Evolutionary conservation across 2,329 filamentous ascomycete genomes (phyloP).

Genomic region (Pseudohalonectria lignicola): DNA sequence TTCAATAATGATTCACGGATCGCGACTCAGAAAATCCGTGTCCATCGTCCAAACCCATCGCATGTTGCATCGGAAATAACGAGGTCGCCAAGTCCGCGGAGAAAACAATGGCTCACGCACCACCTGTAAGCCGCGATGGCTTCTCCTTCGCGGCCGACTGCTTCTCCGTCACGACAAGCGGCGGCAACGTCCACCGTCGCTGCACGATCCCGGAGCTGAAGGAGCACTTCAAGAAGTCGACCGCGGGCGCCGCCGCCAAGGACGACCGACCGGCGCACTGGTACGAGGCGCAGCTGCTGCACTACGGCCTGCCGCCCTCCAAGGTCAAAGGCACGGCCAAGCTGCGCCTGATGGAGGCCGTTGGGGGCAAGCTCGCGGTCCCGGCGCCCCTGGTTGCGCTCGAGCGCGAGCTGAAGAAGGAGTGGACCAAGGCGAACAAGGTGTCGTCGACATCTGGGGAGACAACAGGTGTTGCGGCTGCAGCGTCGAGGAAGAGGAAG

Average conservation of each 20-base stretch:
- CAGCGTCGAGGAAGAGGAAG: neutral
- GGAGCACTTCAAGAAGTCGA: conserved; percentile 27
- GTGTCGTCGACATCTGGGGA: neutral
- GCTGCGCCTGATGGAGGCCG: conserved; percentile 45
- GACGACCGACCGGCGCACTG: conserved; percentile 46
- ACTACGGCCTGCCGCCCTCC: conserved; percentile 47
- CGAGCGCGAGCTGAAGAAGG: conserved; percentile 44
- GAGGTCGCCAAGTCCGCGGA: too few species aligned
- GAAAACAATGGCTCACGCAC: conserved; percentile 8
- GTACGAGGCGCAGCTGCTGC: conserved; percentile 51
- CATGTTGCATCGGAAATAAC: too few species aligned
- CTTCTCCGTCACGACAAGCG: conserved; percentile 31
- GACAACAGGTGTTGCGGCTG: neutral
- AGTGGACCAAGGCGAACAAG: conserved; percentile 30
- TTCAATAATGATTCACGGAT: too few species aligned
- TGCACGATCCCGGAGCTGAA: conserved; percentile 30
- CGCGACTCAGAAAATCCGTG: too few species aligned
- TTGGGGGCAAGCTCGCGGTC: conserved; percentile 31
- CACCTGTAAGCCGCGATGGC: conserved; percentile 19
- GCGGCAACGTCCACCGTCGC: conserved; percentile 32
- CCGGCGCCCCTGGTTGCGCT: conserved; percentile 35
- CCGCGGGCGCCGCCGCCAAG: too few species aligned
- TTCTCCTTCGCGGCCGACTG: conserved; percentile 31
- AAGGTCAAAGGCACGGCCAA: conserved; percentile 48
- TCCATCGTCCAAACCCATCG: too few species aligned